phyloP scores from a whole-genome alignment of 2,329 filamentous ascomycete genomes.

The Trichoderma endophyticum region DNA sequence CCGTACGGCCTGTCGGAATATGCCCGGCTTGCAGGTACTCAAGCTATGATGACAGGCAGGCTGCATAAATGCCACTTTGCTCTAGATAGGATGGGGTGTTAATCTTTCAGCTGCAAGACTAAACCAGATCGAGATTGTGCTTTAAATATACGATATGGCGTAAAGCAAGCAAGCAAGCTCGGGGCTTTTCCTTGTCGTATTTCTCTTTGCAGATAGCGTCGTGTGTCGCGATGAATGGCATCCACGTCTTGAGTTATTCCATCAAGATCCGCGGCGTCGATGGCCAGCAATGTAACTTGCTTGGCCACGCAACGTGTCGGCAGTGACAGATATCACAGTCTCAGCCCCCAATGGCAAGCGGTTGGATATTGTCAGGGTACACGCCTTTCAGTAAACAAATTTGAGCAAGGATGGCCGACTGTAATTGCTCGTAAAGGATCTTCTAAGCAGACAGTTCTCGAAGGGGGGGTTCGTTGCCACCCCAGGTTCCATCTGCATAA shows the following conservation, averaged over 20 bases:
- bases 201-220: not conserved
- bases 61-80: not conserved
- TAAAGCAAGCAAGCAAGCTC: not conserved
- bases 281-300: not conserved
- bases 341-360: not conserved
- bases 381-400: not conserved
- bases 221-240: not conserved
- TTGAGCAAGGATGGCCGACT: not conserved
- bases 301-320: not conserved
- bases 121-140: constrained; percentile 1
- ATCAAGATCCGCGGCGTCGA: not conserved
- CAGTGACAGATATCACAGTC: not conserved
- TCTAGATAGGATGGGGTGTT: not conserved
- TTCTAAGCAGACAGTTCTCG: not conserved
- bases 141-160: not conserved
- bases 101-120: not conserved
- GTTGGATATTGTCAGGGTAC: not conserved
- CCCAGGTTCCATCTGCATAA: not conserved
- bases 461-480: not conserved
- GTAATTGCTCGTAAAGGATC: not conserved
- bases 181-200: not conserved
- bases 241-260: not conserved
- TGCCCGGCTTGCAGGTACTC: not conserved
- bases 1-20: constrained; percentile 1
- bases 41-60: not conserved